Base-by-base conservation (phyloP, 1,139 yeast genomes). In the Yamadazyma diospyri region DNA sequence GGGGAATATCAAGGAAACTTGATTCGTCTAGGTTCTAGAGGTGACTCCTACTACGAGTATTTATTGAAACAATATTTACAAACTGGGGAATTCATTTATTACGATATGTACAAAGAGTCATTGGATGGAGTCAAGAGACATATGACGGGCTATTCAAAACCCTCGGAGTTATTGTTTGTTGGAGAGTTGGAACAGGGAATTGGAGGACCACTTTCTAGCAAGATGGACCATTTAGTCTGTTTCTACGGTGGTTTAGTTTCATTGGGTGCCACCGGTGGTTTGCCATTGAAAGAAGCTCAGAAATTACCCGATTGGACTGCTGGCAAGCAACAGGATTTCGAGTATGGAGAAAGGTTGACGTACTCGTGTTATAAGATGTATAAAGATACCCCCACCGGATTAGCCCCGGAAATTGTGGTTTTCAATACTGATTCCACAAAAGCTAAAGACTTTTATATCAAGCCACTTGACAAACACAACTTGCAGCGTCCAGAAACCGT, bases 201-300 rank as follows among this genome's bases (percentile, higher is more conserved):
- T 13, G 60, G 56, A 10, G 80, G 81, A 0, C 61, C 64, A 2
- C 57, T 81, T 6, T 76, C 82, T n/a, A 64, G 78, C 13, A 88
- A 87, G 55, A 87, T 89, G 96, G 97, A 89, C 53, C 97, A 89
- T 58, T 66, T 87, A 43, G 97, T 87, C 15, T 89, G 97, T 57
- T 88, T 87, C 61, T 79, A 86, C 51, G 96, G 96, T 36, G 97
- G 97, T 0, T 71, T 85, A 47, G 72, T 88, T 42, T 95, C 96
- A 0, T 62, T 88, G 33, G 97, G 97, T 18, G 95, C 97, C 12
- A 89, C 66, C 13, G 76, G 73, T 30, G 97, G 97, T 9, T 49
- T 64, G 28, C 60, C 78, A 1, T 53, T 80, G 23, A 61, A 61
- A 3, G 75, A 72, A 38, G 67, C 66, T 4, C 46, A 42, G 33